A percentile compares a stretch with the other conserved stretches of the same genome.
phyloP scores from a whole-genome alignment of 1,284 basidiomycete species.

The Rhodotorula mucilaginosa region DNA sequence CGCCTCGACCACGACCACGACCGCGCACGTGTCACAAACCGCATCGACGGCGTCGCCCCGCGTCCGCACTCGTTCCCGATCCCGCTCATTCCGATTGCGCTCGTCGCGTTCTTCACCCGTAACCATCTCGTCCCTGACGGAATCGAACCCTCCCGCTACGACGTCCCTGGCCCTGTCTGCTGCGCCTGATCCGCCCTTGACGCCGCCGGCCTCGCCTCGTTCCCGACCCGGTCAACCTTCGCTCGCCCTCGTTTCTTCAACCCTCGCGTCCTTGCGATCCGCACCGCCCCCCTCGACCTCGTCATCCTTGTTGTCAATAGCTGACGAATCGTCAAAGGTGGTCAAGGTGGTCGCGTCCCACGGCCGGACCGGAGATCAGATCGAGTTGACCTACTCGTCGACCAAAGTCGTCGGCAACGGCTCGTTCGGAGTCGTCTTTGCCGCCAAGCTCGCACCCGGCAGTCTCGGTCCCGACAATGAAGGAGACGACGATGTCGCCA shows the following conservation, averaged over 20 bases:
- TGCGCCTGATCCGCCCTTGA: neutral
- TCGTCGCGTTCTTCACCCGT: too few relatives aligned
- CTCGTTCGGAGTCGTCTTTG: conserved; percentile 97
- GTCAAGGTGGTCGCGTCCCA: conserved; percentile 92
- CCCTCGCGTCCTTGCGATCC: conserved; percentile 1
- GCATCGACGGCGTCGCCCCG: neutral
- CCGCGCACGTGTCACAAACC: neutral
- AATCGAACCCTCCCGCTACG: neutral
- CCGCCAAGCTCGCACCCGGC: conserved; percentile 55
- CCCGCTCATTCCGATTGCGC: conserved; percentile 6
- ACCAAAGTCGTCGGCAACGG: conserved; percentile 99
- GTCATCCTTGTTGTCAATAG: neutral
- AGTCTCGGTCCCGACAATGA: conserved; percentile 28
- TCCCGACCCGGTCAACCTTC: neutral
- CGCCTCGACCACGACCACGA: neutral
- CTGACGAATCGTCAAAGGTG: conserved; percentile 79
- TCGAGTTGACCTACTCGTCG: conserved; percentile 89
- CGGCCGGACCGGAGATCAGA: conserved; percentile 85
- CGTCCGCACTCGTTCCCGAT: conserved; percentile 20
- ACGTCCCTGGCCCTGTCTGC: conserved; percentile 10
- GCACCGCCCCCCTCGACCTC: neutral
- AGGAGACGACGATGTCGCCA: conserved; percentile 80
- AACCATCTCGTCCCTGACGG: neutral
- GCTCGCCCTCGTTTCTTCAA: neutral
- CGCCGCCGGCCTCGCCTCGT: conserved; percentile 7